These are phyloP conservation scores for Puccinia polysora DNA, from an alignment of 1,284 basidiomycete species.

Conservation along the genomic window DNA sequence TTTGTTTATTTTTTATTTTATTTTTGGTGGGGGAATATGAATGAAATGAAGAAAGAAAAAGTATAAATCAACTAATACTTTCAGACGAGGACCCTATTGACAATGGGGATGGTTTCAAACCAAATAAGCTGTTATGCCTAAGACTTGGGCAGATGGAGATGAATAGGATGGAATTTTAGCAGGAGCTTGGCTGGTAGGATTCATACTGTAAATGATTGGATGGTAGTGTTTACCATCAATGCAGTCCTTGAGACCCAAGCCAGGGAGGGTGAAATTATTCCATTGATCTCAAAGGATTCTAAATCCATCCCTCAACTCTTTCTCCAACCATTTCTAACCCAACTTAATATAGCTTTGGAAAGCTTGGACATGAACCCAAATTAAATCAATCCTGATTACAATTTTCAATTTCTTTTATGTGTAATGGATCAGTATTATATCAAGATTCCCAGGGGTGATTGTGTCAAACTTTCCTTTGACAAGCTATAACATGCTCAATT, in stretches of 20 bases:
- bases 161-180: too few relatives aligned
- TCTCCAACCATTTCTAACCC: conserved; percentile 19
- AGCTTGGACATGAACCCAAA: background rate
- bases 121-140: too few relatives aligned
- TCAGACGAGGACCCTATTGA: too few relatives aligned
- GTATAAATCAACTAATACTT: too few relatives aligned
- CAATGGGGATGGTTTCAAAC: too few relatives aligned
- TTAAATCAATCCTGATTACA: background rate
- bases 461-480: background rate
- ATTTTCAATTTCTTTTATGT: conserved; percentile 14
- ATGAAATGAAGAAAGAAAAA: too few relatives aligned
- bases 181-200: too few relatives aligned
- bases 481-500: background rate
- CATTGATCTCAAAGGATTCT: background rate
- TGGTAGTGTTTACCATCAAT: conserved; percentile 22
- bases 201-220: conserved; percentile 31
- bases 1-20: too few relatives aligned
- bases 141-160: too few relatives aligned
- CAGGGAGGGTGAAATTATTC: conserved; percentile 14
- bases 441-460: background rate
- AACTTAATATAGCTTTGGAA: conserved; percentile 8
- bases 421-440: conserved; percentile 13
- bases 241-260: conserved; percentile 34
- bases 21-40: too few relatives aligned
- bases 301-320: background rate